Percentiles rank a stretch among this genome's conserved stretches.
Conservation (phyloP, 2,329 filamentous ascomycete species). For the Epichloe glyceriae region DNA sequence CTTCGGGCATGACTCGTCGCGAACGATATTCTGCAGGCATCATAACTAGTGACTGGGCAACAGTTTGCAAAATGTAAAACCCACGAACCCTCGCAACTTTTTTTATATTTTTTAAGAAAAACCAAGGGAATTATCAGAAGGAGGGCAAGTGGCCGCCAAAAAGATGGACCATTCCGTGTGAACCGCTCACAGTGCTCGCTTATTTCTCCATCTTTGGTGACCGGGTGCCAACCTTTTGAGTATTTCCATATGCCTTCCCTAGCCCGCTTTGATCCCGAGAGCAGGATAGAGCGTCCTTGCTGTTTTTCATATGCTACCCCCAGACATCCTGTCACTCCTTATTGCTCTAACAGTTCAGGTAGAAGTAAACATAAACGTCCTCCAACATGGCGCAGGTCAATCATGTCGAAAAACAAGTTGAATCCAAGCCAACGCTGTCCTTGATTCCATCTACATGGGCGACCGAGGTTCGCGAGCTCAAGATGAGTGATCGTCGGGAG, state of each 20-base stretch:
- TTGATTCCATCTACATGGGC: conserved; percentile 41
- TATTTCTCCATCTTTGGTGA: background rate
- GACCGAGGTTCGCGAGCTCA: conserved; percentile 47
- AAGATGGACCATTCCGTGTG: conserved; percentile 2
- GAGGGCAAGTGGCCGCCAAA: background rate
- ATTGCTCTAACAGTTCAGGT: conserved; percentile 3
- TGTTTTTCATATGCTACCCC: background rate
- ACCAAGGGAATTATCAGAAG: background rate
- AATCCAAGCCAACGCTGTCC: conserved; percentile 21
- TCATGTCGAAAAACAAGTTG: background rate
- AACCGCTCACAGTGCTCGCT: background rate
- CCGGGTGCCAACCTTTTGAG: conserved; percentile 4
- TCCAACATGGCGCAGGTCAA: conserved; percentile 6
- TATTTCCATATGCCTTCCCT: conserved; percentile 2
- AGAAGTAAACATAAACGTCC: conserved; percentile 7
- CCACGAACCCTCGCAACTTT: background rate
- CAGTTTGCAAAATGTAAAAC: conserved; percentile 7
- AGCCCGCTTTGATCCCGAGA: conserved; percentile 2
- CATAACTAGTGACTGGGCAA: conserved; percentile 5
- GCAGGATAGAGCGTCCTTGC: background rate
- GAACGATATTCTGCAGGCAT: conserved; percentile 6
- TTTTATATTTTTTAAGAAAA: too few species aligned
- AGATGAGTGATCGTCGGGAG: conserved; percentile 54
- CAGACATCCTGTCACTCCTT: background rate
- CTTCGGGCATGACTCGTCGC: conserved; percentile 7